A percentile compares a stretch with the other conserved stretches of the same genome.
phyloP scores from a whole-genome alignment of 352 stramenopile genomes.

The Phytophthora gonapodyides region DNA sequence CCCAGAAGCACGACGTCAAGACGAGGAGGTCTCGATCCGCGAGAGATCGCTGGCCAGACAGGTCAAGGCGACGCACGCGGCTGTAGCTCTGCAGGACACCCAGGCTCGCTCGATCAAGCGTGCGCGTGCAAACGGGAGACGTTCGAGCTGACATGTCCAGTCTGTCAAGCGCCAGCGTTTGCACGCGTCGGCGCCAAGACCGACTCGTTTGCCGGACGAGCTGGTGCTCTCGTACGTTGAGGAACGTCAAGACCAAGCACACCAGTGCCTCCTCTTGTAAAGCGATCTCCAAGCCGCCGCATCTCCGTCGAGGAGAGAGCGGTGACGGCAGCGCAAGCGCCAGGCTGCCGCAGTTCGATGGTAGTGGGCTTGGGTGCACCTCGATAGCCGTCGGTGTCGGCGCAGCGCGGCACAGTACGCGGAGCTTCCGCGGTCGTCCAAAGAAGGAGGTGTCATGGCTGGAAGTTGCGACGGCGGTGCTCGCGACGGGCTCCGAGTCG shows the following conservation, averaged over 20 bases:
- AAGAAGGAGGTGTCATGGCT: constrained; percentile 26
- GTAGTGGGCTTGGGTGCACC: constrained; percentile 1
- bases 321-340: constrained; percentile 16
- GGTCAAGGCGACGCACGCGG: constrained; percentile 58
- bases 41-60: constrained; percentile 74
- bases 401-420: constrained; percentile 16
- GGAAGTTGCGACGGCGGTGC: constrained; percentile 11
- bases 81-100: constrained; percentile 73
- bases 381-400: constrained; percentile 20
- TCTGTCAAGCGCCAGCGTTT: constrained; percentile 65
- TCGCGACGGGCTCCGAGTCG: constrained; percentile 17
- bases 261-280: constrained; percentile 69
- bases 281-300: constrained; percentile 39
- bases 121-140: constrained; percentile 57
- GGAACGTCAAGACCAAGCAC: constrained; percentile 62
- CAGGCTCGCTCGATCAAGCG: constrained; percentile 61
- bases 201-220: constrained; percentile 54
- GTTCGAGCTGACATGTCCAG: constrained; percentile 60
- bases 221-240: constrained; percentile 82
- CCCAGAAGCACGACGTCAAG: constrained; percentile 82
- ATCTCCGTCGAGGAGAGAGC: constrained; percentile 23
- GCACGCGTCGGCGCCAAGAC: constrained; percentile 67
- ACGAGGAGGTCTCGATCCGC: constrained; percentile 77
- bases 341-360: constrained; percentile 8
- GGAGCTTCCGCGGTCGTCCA: constrained; percentile 30